Percentiles rank a stretch among this genome's conserved stretches.
phyloP scores from a whole-genome alignment of 169 alveolate genomes.

The Plasmodium gonderi region DNA sequence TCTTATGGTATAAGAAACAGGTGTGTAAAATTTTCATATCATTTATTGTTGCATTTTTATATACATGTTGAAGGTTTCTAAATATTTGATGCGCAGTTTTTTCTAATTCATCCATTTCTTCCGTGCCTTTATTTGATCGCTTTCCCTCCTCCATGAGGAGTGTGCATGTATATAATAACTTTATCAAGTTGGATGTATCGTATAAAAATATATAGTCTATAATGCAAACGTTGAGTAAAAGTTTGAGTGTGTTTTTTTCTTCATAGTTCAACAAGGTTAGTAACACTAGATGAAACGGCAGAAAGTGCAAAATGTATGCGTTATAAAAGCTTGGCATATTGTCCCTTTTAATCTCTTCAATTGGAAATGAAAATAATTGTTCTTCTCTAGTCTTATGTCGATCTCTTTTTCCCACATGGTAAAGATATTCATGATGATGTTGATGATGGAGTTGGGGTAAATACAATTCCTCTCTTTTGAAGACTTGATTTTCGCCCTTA shows the following conservation, averaged over 20 bases:
- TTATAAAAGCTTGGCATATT: background rate
- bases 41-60: constrained; percentile 18
- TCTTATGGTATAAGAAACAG: constrained; percentile 40
- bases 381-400: background rate
- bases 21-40: constrained; percentile 25
- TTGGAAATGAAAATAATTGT: background rate
- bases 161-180: constrained; percentile 23
- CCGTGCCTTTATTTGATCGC: background rate
- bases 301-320: constrained; percentile 4
- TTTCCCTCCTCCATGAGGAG: background rate
- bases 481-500: background rate
- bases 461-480: background rate
- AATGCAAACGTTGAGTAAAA: constrained; percentile 15
- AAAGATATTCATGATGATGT: background rate
- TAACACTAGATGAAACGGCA: constrained; percentile 51
- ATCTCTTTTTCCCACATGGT: background rate
- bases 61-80: constrained; percentile 32
- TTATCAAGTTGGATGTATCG: constrained; percentile 22
- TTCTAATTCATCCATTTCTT: background rate
- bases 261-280: constrained; percentile 30
- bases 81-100: constrained; percentile 12
- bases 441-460: too few species aligned
- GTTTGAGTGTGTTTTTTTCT: constrained; percentile 6
- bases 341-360: background rate
- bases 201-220: constrained; percentile 19